Base-by-base conservation (phyloP, 129 eudicot genomes). In the Centella asiatica region DNA sequence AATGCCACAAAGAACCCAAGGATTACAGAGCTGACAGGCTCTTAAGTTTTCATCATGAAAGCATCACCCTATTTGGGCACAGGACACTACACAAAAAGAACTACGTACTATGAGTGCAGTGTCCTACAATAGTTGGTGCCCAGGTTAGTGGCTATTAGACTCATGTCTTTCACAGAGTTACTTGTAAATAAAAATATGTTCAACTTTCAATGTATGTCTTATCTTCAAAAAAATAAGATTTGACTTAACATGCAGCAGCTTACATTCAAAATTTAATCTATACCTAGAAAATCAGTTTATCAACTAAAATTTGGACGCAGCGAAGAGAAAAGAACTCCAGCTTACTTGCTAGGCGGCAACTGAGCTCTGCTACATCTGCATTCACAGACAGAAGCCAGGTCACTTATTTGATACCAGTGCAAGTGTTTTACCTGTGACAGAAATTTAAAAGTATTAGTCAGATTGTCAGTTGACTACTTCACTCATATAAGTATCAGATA, bases 311-410 rank as follows among this genome's bases (percentile, higher is more conserved):
- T 56, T 0, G 10, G 11, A 56, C 3, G 37, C 31, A 56, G 12
- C n/a, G 20, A 56, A 4, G 7, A 9, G n/a, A 4, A 5, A 32
- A 6, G 22, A 25, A 64, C 10, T 31, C 67, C 34, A 44, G 63
- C 83, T 86, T 83, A 86, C 94, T 78, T 90, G 94, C 97, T 90
- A 65, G 95, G 94, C 26, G 95, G 97, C 73, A 90, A 72, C 59
- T 80, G 78, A 46, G 98, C 98, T 77, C 95, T 83, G 7, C 81
- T 82, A 71, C 98, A 92, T 80, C 98, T 84, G 73, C 96, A 92
- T 60, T 92, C 98, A 49, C 94, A 87, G 49, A 87, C 71, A 57
- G 95, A 92, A 64, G 77, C 78, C 73, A 80, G 71, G 17, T 80
- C 90, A 62, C 96, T 88, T 50, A 82, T 7, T 62, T 77, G 86